Base-by-base conservation (phyloP, 371 early-diverging fungal species). In the Zychaea mexicana region DNA sequence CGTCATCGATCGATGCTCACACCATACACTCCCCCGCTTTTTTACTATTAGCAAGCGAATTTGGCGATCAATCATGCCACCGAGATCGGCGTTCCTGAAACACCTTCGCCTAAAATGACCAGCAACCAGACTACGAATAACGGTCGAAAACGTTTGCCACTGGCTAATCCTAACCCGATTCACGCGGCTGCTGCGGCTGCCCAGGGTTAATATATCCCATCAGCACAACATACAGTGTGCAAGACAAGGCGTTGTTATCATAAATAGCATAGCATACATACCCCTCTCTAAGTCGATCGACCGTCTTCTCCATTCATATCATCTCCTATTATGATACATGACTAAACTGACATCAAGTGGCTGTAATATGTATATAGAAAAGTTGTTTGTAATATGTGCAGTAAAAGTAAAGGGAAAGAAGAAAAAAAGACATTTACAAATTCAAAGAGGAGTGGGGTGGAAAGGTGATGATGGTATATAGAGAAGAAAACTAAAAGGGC, bases 11-110 rank as follows among this genome's bases (percentile, higher is more conserved):
- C n/a, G n/a, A n/a, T n/a, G n/a, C n/a, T n/a, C n/a, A n/a, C n/a
- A n/a, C n/a, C n/a, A n/a, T n/a, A n/a, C n/a, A n/a, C n/a, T n/a
- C n/a, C n/a, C n/a, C n/a, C n/a, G n/a, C n/a, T 27, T 8, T 53
- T 60, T 62, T 56, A 53, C 17, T 52, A 38, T 10, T 69, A 81
- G 81, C 74, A 78, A 12, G 59, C 78, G 13, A 76, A 81, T 52
- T 60, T 81, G 57, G 81, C 74, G n/a, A 73, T 81, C 47, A 72
- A 71, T 31, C 81, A 78, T 70, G 78, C 81, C 2, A 66, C 71
- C 52, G 81, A 81, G 30, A 55, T 79, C 9, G 79, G 79, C 32
- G 76, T 79, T 0, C 79, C 74, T 19, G 59, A 58, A 12, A 38
- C 45, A 24, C 45, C 59, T 27, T 26, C 59, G 5, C 32, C 17